Evolutionary conservation across 1,139 yeast genomes (phyloP).

Genomic region (Hyphopichia pseudoburtonii): DNA sequence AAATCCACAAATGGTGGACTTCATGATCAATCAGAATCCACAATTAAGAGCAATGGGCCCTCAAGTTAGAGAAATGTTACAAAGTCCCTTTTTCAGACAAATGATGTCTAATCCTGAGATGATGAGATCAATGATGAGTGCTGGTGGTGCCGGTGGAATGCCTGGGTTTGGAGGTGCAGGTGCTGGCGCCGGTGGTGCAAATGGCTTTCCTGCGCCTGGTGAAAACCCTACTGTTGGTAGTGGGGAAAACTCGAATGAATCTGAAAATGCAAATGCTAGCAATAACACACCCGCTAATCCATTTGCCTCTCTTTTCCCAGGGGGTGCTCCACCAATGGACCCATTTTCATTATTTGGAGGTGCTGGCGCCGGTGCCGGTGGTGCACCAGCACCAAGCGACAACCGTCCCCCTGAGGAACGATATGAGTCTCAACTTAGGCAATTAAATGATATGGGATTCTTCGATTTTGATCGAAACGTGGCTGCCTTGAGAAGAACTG

Average conservation of each 20-base stretch:
- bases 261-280: constrained; percentile 11
- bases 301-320: constrained; percentile 48
- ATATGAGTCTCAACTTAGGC: constrained; percentile 85
- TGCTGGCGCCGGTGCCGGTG: constrained; percentile 22
- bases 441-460: constrained; percentile 95
- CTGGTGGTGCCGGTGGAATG: constrained; percentile 53
- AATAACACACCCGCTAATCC: constrained; percentile 46
- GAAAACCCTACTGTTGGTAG: constrained; percentile 38
- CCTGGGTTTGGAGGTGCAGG: constrained; percentile 32
- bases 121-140: constrained; percentile 78
- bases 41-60: constrained; percentile 87
- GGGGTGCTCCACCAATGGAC: constrained; percentile 33
- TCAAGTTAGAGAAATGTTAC: constrained; percentile 81
- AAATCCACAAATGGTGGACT: constrained; percentile 82
- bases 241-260: constrained; percentile 13
- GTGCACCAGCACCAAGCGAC: constrained; percentile 51
- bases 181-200: constrained; percentile 16
- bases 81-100: constrained; percentile 78
- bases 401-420: constrained; percentile 95
- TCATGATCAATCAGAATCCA: constrained; percentile 79
- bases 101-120: constrained; percentile 85
- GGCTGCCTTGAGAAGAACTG: constrained; percentile 87
- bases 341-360: constrained; percentile 52
- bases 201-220: constrained; percentile 60
- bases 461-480: constrained; percentile 90